These are phyloP conservation scores for Zygosaccharomyces sapae DNA, from an alignment of 1,139 yeast species.

Conservation along the genomic window DNA sequence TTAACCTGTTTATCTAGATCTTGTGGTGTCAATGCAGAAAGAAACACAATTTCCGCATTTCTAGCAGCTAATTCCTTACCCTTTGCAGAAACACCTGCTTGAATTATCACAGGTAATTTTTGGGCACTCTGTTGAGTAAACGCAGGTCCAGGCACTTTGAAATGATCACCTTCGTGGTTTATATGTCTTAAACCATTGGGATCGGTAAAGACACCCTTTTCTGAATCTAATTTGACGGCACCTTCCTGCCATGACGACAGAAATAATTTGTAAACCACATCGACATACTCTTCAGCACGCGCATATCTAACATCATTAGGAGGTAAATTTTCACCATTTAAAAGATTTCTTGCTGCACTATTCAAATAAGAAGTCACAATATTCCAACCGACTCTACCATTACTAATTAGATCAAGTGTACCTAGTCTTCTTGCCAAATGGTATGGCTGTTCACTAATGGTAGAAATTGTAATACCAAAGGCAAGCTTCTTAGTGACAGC, in stretches of 20 bases:
- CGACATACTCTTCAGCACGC: constrained; percentile 43
- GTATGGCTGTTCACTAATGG: constrained; percentile 45
- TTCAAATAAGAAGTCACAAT: constrained; percentile 43
- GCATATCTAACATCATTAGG: constrained; percentile 42
- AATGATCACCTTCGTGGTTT: constrained; percentile 41
- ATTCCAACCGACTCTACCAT: constrained; percentile 47
- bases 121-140: constrained; percentile 45
- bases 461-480: constrained; percentile 44
- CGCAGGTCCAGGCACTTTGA: constrained; percentile 45
- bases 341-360: constrained; percentile 42
- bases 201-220: constrained; percentile 40
- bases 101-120: constrained; percentile 45
- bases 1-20: constrained; percentile 20
- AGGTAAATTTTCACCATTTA: constrained; percentile 40
- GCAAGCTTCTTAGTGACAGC: constrained; percentile 41
- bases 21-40: constrained; percentile 33
- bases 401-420: constrained; percentile 43
- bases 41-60: constrained; percentile 45
- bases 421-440: constrained; percentile 45
- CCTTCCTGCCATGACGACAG: constrained; percentile 47
- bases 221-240: constrained; percentile 39
- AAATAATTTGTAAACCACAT: constrained; percentile 42
- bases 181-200: constrained; percentile 43
- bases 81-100: constrained; percentile 46
- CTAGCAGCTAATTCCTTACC: constrained; percentile 46